A percentile compares a stretch with the other conserved stretches of the same genome.
These are phyloP conservation scores for Xylaria sp. DNA, from an alignment of 495 filamentous ascomycete species.

Conservation along the genomic window DNA sequence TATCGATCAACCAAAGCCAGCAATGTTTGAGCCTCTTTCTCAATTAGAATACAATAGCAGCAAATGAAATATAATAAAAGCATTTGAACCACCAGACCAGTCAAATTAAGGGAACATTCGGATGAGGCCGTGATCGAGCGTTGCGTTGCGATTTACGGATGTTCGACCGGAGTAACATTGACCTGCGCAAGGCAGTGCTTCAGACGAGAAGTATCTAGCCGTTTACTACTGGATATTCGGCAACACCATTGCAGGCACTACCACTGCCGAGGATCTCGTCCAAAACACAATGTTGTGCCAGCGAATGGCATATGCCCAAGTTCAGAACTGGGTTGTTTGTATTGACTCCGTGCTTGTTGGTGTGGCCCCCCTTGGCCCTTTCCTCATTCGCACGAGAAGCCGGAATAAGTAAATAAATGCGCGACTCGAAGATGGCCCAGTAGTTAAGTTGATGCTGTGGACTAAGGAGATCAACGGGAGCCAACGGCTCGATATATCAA, in stretches of 20 bases:
- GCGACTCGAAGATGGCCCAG: neutral
- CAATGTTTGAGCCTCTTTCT: conserved; percentile 15
- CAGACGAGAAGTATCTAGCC: neutral
- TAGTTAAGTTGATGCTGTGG: conserved; percentile 15
- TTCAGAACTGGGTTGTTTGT: neutral
- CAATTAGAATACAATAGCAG: conserved; percentile 26
- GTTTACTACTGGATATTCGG: neutral
- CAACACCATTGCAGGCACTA: neutral
- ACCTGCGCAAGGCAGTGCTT: neutral
- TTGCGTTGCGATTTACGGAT: neutral
- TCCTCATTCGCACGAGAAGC: neutral
- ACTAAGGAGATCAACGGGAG: conserved; percentile 23
- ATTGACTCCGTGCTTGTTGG: neutral
- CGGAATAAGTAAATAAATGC: neutral
- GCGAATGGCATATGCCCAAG: neutral
- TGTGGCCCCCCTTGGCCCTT: neutral
- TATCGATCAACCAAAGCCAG: conserved; percentile 21
- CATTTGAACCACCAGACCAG: conserved; percentile 15
- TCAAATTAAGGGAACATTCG: neutral
- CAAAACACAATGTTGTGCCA: neutral
- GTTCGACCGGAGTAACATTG: neutral
- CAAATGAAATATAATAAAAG: conserved; percentile 19
- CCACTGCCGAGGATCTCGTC: neutral
- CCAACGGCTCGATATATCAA: conserved; percentile 29
- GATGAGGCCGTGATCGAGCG: neutral